Evolutionary conservation across 495 filamentous ascomycete species (phyloP).

Genomic region (Podospora sp.): DNA sequence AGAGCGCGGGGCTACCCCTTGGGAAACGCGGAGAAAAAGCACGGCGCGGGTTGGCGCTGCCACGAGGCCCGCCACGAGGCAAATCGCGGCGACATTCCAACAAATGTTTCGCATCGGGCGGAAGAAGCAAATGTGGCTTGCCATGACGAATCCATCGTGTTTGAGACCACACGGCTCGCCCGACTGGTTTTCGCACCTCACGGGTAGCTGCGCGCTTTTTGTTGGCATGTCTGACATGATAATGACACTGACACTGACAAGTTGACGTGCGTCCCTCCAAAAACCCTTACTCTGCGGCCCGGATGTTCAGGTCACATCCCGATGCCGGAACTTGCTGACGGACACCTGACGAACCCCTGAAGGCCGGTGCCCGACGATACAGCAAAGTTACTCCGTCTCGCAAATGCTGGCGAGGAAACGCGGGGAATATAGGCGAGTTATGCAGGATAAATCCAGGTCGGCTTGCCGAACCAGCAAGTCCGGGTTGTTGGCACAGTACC

Average conservation of each 20-base stretch:
- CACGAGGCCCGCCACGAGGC: no score
- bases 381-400: neutral
- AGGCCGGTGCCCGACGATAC: no score
- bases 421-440: neutral
- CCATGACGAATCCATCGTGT: no score
- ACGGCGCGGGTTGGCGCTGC: no score
- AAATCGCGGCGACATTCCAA: no score
- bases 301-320: neutral
- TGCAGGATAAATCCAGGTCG: neutral
- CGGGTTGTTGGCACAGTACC: neutral
- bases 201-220: neutral
- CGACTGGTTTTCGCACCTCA: neutral
- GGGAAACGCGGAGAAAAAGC: no score
- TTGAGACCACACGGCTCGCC: no score
- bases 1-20: no score
- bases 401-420: neutral
- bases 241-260: neutral
- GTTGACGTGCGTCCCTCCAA: neutral
- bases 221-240: neutral
- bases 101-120: no score
- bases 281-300: neutral
- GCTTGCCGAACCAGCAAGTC: neutral
- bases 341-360: neutral
- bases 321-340: neutral
- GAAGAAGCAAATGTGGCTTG: no score